Evolutionary conservation across 495 filamentous ascomycete species (phyloP).

Genomic region (Acidomyces sp.): DNA sequence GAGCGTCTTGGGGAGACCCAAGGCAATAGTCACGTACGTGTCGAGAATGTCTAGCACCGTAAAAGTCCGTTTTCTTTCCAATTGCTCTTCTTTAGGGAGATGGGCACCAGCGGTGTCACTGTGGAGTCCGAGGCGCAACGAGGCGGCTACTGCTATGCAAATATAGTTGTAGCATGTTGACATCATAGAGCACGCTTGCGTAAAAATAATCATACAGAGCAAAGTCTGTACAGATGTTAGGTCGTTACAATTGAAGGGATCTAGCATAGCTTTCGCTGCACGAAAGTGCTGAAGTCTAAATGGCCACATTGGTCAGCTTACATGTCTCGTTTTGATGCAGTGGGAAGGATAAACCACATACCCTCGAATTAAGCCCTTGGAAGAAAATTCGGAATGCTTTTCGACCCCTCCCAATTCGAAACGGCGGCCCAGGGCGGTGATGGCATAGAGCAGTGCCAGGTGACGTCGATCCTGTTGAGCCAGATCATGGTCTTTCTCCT

Average conservation of each 20-base stretch:
- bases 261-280: slow-evolving; percentile 8
- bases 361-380: too few species aligned
- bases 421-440: slow-evolving; percentile 6
- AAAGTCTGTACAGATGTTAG: slow-evolving; percentile 11
- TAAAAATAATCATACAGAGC: slow-evolving; percentile 17
- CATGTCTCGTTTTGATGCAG: too few species aligned
- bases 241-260: slow-evolving; percentile 11
- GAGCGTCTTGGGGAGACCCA: too few species aligned
- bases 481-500: slow-evolving; percentile 1
- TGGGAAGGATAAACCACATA: too few species aligned
- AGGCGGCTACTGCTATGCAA: slow-evolving; percentile 15
- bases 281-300: slow-evolving; percentile 13
- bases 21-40: too few species aligned
- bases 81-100: slow-evolving; percentile 4
- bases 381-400: background rate
- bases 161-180: slow-evolving; percentile 16
- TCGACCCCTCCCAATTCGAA: background rate
- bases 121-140: slow-evolving; percentile 13
- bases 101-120: slow-evolving; percentile 3
- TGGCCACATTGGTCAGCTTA: too few species aligned
- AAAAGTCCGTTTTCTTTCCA: too few species aligned
- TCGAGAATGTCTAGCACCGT: too few species aligned
- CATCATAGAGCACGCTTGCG: slow-evolving; percentile 13
- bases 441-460: slow-evolving; percentile 12
- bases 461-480: slow-evolving; percentile 3